phyloP scores from a whole-genome alignment of 2,329 filamentous ascomycete genomes.

The Leptographium procerum region DNA sequence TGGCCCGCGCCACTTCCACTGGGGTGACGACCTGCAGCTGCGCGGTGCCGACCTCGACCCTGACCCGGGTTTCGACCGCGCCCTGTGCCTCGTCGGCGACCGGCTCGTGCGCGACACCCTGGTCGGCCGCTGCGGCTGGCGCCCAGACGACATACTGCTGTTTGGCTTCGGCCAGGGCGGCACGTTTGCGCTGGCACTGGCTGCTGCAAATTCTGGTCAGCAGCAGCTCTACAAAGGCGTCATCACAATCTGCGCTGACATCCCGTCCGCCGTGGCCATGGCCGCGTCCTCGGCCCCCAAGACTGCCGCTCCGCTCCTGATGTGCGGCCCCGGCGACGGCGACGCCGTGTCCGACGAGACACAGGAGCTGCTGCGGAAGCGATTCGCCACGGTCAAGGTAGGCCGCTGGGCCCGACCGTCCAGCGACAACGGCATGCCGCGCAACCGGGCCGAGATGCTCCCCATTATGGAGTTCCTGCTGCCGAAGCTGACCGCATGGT shows the following conservation, averaged over 20 bases:
- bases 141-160: constrained; percentile 45
- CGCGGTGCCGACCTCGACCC: constrained; percentile 43
- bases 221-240: constrained; percentile 32
- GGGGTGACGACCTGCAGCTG: constrained; percentile 55
- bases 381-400: constrained; percentile 56
- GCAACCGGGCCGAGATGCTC: constrained; percentile 70
- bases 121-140: constrained; percentile 47
- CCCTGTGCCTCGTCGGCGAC: constrained; percentile 32
- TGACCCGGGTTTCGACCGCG: constrained; percentile 49
- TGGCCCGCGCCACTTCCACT: constrained; percentile 38
- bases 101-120: constrained; percentile 41
- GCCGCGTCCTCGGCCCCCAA: constrained; percentile 32
- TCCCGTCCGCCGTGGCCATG: constrained; percentile 41
- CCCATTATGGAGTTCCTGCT: constrained; percentile 75
- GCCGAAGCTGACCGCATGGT: constrained; percentile 12
- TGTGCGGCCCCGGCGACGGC: constrained; percentile 43
- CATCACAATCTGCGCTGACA: constrained; percentile 36
- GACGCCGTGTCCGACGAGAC: constrained; percentile 44
- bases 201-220: constrained; percentile 22
- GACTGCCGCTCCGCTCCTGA: constrained; percentile 50
- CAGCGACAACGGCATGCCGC: constrained; percentile 69
- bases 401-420: constrained; percentile 51
- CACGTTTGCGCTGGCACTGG: constrained; percentile 46
- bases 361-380: constrained; percentile 49
- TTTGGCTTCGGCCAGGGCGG: constrained; percentile 60